phyloP scores from a whole-genome alignment of 192 early-diverging fungal species.

The Nowakowskiella sp. region DNA sequence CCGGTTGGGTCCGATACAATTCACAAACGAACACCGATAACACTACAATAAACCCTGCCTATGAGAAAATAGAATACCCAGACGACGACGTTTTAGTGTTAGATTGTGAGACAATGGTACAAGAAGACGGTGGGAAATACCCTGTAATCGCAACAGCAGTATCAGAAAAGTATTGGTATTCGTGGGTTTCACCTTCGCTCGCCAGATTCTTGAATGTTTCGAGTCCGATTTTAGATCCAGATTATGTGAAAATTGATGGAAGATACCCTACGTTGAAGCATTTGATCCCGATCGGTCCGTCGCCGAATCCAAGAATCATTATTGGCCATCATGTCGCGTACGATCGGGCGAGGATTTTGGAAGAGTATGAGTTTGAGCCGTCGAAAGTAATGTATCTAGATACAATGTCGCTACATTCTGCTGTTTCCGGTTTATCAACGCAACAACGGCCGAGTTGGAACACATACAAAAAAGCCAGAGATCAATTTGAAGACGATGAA shows the following conservation, averaged over 20 bases:
- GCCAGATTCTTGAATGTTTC: slow-evolving; percentile 38
- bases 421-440: slow-evolving; percentile 77
- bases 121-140: slow-evolving; percentile 47
- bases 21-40: slow-evolving; percentile 12
- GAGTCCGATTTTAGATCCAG: slow-evolving; percentile 8
- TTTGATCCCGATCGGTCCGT: slow-evolving; percentile 60
- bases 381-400: slow-evolving; percentile 67
- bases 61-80: slow-evolving; percentile 36
- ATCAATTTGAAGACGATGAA: slow-evolving; percentile 5
- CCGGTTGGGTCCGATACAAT: slow-evolving; percentile 82
- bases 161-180: slow-evolving; percentile 74
- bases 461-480: slow-evolving; percentile 50
- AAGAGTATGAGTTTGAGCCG: slow-evolving; percentile 67
- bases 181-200: slow-evolving; percentile 92
- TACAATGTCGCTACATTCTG: slow-evolving; percentile 89
- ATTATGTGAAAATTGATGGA: slow-evolving; percentile 6
- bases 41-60: neutral
- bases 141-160: slow-evolving; percentile 76
- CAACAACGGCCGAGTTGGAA: slow-evolving; percentile 82
- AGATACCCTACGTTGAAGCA: slow-evolving; percentile 11
- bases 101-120: slow-evolving; percentile 74
- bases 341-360: slow-evolving; percentile 78
- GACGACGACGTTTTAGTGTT: slow-evolving; percentile 66
- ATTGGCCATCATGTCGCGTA: slow-evolving; percentile 92
- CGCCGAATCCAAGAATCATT: slow-evolving; percentile 40